phyloP scores from a whole-genome alignment of 1,284 basidiomycete species.

The Psilocybe mexicana region DNA sequence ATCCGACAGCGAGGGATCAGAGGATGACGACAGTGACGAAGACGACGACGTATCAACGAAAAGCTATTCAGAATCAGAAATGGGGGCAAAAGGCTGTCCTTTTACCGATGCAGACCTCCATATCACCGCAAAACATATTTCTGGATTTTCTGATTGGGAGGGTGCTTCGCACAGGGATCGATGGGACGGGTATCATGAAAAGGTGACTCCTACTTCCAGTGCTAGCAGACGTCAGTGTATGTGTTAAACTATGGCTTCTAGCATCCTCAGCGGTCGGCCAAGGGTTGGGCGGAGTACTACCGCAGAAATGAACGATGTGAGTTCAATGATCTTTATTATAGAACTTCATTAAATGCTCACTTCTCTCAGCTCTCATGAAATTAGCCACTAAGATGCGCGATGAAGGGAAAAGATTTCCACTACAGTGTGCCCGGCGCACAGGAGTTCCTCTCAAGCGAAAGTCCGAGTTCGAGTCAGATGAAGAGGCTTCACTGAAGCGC shows the following conservation, averaged over 20 bases:
- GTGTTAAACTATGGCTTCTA: conserved; percentile 17
- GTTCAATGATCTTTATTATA: conserved; percentile 7
- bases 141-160: conserved; percentile 46
- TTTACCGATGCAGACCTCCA: conserved; percentile 61
- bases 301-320: conserved; percentile 50
- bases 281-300: conserved; percentile 63
- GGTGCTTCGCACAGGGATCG: conserved; percentile 41
- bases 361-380: conserved; percentile 32
- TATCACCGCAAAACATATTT: conserved; percentile 57
- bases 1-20: conserved; percentile 33
- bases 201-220: conserved; percentile 35
- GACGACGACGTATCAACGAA: conserved; percentile 35
- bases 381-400: conserved; percentile 40
- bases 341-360: not conserved
- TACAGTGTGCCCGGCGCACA: conserved; percentile 29
- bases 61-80: conserved; percentile 45
- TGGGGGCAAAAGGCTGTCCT: conserved; percentile 49
- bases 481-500: conserved; percentile 26
- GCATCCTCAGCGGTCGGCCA: conserved; percentile 53
- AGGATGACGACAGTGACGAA: conserved; percentile 30
- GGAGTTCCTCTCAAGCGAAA: conserved; percentile 33
- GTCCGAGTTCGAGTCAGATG: conserved; percentile 26
- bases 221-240: not conserved
- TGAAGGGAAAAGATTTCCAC: conserved; percentile 21
- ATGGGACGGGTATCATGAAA: conserved; percentile 53